These are phyloP conservation scores for Quillaja saponaria DNA, from an alignment of 306 rosid genomes.

Conservation along the genomic window DNA sequence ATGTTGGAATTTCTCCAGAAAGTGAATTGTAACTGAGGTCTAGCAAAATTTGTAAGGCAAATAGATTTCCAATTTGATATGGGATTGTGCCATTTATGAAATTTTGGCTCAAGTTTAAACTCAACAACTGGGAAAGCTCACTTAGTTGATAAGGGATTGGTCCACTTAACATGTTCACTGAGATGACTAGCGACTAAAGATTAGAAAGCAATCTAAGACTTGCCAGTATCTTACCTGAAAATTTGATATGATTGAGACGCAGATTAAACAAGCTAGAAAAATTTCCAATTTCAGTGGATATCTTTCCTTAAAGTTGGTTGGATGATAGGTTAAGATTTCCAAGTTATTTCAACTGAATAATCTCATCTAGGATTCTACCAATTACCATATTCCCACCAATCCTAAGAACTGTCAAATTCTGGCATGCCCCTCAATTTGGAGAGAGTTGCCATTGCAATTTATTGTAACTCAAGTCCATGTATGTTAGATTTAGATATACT, in stretches of 20 bases:
- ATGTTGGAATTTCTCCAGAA: slow-evolving; percentile 43
- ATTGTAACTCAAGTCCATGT: slow-evolving; percentile 55
- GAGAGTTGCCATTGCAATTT: slow-evolving; percentile 39
- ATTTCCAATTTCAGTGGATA: slow-evolving; percentile 44
- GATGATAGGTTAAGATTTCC: too few species aligned
- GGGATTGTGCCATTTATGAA: slow-evolving; percentile 51
- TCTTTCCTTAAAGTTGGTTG: slow-evolving; percentile 40
- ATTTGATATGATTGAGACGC: slow-evolving; percentile 32
- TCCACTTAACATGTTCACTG: slow-evolving; percentile 47
- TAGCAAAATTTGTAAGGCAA: slow-evolving; percentile 34
- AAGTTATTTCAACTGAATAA: too few species aligned
- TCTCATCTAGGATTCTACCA: slow-evolving; percentile 45
- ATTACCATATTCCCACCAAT: slow-evolving; percentile 44
- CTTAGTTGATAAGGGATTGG: slow-evolving; percentile 49
- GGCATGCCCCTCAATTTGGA: slow-evolving; percentile 51
- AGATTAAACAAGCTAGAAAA: slow-evolving; percentile 28
- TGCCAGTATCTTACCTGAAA: slow-evolving; percentile 44
- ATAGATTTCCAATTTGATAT: slow-evolving; percentile 45
- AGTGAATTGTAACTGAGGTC: slow-evolving; percentile 60
- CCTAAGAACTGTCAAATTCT: slow-evolving; percentile 34
- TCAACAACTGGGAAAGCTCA: slow-evolving; percentile 32
- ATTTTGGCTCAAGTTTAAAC: slow-evolving; percentile 46
- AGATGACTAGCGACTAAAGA: slow-evolving; percentile 42
- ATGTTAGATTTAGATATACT: slow-evolving; percentile 54
- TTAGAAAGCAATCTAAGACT: slow-evolving; percentile 41